Percentiles rank a stretch among this genome's conserved stretches.
Conservation (phyloP, 1,139 yeast species). For the Kodamaea alishanica region DNA sequence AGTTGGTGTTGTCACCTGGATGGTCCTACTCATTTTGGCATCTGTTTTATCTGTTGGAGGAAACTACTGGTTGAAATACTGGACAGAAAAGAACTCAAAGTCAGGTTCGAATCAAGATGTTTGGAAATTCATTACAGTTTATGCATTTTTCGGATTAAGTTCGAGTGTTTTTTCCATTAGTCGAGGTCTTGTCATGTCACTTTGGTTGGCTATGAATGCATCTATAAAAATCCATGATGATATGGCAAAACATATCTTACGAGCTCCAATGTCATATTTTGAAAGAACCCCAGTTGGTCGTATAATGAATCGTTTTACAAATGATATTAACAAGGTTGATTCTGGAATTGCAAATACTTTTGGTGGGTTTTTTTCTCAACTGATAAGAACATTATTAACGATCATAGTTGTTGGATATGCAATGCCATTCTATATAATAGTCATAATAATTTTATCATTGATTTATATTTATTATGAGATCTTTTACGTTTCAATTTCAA, state of each 20-base stretch:
- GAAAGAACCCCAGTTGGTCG: conserved; percentile 32
- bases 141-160: conserved; percentile 31
- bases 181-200: conserved; percentile 15
- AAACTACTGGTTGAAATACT: conserved; percentile 56
- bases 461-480: conserved; percentile 52
- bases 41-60: conserved; percentile 26
- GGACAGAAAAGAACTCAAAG: conserved; percentile 50
- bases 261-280: conserved; percentile 31
- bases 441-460: conserved; percentile 38
- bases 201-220: conserved; percentile 23
- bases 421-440: conserved; percentile 48
- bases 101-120: conserved; percentile 23
- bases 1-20: conserved; percentile 18
- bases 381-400: conserved; percentile 45
- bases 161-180: conserved; percentile 20
- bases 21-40: conserved; percentile 12
- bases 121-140: conserved; percentile 20
- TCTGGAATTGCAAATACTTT: conserved; percentile 46
- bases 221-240: conserved; percentile 23
- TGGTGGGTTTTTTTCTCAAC: conserved; percentile 38
- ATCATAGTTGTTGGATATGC: conserved; percentile 47
- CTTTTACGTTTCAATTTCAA: conserved; percentile 49
- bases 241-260: conserved; percentile 23
- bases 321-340: conserved; percentile 66
- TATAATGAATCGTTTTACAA: conserved; percentile 52